Percentiles rank a stretch among this genome's conserved stretches.
Conservation (phyloP, 441 rosid genomes). For the Sinapis alba region DNA sequence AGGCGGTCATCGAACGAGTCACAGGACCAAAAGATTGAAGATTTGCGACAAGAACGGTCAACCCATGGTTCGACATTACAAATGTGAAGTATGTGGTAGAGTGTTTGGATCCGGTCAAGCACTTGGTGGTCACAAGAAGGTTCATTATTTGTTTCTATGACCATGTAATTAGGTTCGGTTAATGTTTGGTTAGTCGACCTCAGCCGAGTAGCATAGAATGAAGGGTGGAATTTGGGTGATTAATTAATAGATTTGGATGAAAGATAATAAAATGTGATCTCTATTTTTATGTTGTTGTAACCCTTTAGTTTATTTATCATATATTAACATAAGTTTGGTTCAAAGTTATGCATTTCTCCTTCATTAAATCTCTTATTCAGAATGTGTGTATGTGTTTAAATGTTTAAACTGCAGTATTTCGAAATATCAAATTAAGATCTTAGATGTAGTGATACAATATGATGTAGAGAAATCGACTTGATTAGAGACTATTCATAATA, state of each 20-base stretch:
- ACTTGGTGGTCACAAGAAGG: constrained; percentile 40
- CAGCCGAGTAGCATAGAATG: constrained; percentile 1
- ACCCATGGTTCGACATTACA: constrained; percentile 6
- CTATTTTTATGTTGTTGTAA: not conserved
- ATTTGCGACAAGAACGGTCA: not conserved
- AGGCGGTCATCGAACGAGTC: constrained; percentile 39
- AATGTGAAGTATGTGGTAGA: constrained; percentile 22
- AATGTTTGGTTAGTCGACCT: not conserved
- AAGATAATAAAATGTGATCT: not conserved
- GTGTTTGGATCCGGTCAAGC: constrained; percentile 39
- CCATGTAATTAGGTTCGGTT: not conserved
- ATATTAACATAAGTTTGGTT: not conserved
- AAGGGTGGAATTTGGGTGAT: not conserved
- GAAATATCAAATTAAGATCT: not conserved
- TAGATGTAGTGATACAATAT: not conserved
- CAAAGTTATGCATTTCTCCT: not conserved
- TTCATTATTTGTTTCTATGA: constrained; percentile 26
- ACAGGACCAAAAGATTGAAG: constrained; percentile 30
- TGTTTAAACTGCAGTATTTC: not conserved
- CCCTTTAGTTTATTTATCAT: not conserved
- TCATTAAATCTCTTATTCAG: not conserved
- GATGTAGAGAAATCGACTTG: not conserved
- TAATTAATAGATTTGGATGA: not conserved
- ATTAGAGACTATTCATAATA: not conserved
- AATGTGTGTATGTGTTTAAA: not conserved